Percentiles rank a stretch among this genome's conserved stretches.
phyloP scores from a whole-genome alignment of 768 basidiomycete species.

The Tylopilus sp. region DNA sequence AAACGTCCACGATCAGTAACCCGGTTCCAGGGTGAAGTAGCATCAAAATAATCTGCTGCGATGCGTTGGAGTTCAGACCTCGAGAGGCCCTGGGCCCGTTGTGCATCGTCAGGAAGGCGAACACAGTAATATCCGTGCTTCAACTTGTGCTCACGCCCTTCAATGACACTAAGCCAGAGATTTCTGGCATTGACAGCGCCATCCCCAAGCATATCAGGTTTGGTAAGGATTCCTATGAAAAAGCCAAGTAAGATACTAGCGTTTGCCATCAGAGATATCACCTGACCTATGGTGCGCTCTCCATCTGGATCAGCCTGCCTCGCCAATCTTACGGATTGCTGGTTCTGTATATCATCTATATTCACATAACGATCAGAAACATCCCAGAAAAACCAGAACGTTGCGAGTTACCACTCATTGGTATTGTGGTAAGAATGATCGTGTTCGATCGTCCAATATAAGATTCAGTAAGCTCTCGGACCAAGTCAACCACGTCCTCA shows the following conservation, averaged over 20 bases:
- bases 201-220: conserved; percentile 52
- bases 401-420: conserved; percentile 52
- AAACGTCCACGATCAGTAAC: conserved; percentile 47
- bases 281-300: conserved; percentile 58
- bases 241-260: neutral
- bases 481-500: conserved; percentile 38
- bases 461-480: conserved; percentile 44
- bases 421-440: conserved; percentile 62
- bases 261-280: neutral
- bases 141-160: conserved; percentile 44
- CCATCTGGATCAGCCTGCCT: conserved; percentile 50
- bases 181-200: conserved; percentile 41
- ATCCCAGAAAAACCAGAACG: neutral
- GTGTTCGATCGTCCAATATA: conserved; percentile 51
- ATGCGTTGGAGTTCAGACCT: conserved; percentile 35
- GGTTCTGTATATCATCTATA: conserved; percentile 67
- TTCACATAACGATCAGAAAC: neutral
- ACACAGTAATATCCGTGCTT: conserved; percentile 64
- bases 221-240: conserved; percentile 60
- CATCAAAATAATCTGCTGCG: conserved; percentile 45
- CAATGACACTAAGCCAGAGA: conserved; percentile 49
- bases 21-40: conserved; percentile 51
- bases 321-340: conserved; percentile 54
- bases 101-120: conserved; percentile 57
- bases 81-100: conserved; percentile 40